Percentiles rank a stretch among this genome's conserved stretches.
phyloP scores from a whole-genome alignment of 2,329 filamentous ascomycete species.

The Juglanconis oblonga region DNA sequence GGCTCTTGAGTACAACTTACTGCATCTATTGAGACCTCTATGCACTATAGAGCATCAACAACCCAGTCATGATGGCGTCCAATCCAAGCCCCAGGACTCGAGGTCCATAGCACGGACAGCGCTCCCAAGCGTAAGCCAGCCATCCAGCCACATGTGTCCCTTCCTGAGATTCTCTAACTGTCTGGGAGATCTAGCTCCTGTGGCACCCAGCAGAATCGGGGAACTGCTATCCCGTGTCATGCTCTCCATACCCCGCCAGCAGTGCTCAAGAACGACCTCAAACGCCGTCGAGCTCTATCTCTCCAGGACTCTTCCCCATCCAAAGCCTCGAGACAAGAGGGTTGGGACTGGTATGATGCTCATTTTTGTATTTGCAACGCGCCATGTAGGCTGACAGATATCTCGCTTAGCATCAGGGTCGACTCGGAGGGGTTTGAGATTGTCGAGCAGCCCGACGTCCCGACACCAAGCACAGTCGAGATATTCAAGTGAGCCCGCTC shows the following conservation, averaged over 20 bases:
- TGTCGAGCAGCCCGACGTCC: background rate
- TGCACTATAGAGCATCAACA: background rate
- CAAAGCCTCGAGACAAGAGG: background rate
- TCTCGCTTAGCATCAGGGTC: background rate
- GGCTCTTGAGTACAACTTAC: background rate
- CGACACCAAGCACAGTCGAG: slow-evolving; percentile 6
- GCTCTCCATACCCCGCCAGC: background rate
- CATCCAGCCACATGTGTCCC: background rate
- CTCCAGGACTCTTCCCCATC: background rate
- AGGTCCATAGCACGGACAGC: no score
- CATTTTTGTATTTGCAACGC: background rate
- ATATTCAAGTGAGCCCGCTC: slow-evolving; percentile 2
- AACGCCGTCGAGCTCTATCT: slow-evolving; percentile 1
- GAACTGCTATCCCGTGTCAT: background rate
- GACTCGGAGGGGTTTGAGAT: background rate
- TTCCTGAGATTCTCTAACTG: background rate
- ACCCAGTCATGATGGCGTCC: background rate
- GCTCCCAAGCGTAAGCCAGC: no score
- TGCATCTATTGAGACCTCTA: background rate
- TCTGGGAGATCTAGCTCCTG: background rate
- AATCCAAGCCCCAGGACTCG: no score
- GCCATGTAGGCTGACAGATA: background rate
- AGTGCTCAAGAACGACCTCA: background rate
- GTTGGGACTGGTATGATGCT: background rate
- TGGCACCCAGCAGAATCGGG: background rate